Percentiles rank a stretch among this genome's conserved stretches.
Conservation (phyloP, 75 land plant genomes). For the Sequoiadendron giganteum region DNA sequence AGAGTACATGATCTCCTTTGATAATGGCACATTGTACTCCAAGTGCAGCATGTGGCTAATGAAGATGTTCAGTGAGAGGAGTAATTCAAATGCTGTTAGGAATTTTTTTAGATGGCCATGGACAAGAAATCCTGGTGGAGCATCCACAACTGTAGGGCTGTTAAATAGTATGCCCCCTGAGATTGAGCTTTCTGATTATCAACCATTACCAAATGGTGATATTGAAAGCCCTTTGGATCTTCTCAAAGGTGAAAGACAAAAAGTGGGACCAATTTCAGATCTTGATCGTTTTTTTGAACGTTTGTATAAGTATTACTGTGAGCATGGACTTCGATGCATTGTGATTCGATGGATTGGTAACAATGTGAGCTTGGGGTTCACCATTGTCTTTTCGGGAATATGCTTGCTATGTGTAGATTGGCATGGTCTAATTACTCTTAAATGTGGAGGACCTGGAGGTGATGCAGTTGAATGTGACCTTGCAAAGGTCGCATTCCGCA, state of each 20-base stretch:
- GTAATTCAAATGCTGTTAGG: constrained; percentile 23
- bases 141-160: constrained; percentile 38
- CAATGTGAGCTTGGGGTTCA: constrained; percentile 73
- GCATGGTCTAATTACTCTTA: constrained; percentile 79
- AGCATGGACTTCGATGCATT: constrained; percentile 94
- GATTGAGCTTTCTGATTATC: constrained; percentile 83
- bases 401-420: constrained; percentile 86
- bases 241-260: constrained; percentile 72
- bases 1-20: background rate
- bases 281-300: constrained; percentile 94
- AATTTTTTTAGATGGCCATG: constrained; percentile 41
- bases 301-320: constrained; percentile 86
- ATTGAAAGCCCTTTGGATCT: constrained; percentile 85
- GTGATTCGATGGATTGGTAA: constrained; percentile 88
- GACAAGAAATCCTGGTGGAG: constrained; percentile 23
- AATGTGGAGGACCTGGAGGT: constrained; percentile 73
- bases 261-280: constrained; percentile 73
- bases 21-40: constrained; percentile 8
- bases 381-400: constrained; percentile 88
- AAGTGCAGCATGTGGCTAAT: constrained; percentile 7
- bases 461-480: constrained; percentile 94
- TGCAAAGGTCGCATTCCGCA: constrained; percentile 68
- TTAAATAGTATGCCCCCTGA: constrained; percentile 46
- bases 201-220: constrained; percentile 66
- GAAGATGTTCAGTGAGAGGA: constrained; percentile 57